Evolutionary conservation across 106 monocot species (phyloP).

Genomic region (Apostasia ramifera): DNA sequence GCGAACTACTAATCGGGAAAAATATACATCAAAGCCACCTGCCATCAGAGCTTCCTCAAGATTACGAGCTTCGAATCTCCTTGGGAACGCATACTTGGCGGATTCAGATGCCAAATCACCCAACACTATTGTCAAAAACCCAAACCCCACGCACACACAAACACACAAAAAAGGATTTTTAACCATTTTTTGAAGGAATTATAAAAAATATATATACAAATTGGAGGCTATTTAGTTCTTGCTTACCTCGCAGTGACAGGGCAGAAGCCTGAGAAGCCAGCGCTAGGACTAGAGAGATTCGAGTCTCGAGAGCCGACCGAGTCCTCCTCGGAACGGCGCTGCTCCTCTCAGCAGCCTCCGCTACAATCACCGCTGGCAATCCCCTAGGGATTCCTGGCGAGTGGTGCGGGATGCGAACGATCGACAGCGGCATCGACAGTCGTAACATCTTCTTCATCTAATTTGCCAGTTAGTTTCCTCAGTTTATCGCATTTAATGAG

Average conservation of each 20-base stretch:
- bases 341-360: constrained; percentile 9
- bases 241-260: constrained; percentile 41
- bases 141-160: too few species aligned
- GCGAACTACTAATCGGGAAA: background rate
- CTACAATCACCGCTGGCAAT: background rate
- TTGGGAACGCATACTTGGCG: constrained; percentile 49
- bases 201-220: constrained; percentile 1
- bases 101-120: constrained; percentile 39
- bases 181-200: background rate
- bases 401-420: background rate
- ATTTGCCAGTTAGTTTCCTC: too few species aligned
- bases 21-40: constrained; percentile 20
- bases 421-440: background rate
- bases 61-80: constrained; percentile 44
- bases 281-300: constrained; percentile 62
- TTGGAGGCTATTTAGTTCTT: background rate
- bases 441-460: background rate
- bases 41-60: constrained; percentile 76
- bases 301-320: constrained; percentile 39
- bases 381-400: background rate
- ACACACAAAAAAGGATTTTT: background rate
- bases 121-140: constrained; percentile 24
- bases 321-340: constrained; percentile 5
- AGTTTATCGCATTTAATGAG: too few species aligned
- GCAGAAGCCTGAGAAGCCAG: constrained; percentile 46